Evolutionary conservation across 169 alveolate species (phyloP), one percentile per base, ranked within the genome.

Genomic region (Miamiensis avidus): DNA sequence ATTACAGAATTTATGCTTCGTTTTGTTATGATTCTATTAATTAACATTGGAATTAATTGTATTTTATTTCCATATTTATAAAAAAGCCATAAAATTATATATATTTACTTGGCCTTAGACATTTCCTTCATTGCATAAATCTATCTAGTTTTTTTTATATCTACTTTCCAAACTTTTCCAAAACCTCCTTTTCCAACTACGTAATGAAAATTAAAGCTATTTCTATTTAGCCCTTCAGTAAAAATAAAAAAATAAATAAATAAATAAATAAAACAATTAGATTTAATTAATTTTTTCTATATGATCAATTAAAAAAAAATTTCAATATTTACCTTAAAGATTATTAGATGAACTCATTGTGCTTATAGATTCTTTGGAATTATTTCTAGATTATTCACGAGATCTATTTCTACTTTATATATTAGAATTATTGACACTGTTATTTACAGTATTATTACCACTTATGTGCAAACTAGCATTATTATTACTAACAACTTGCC

Each of bases 101-200:
- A n/a, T 16, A 49, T 30, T 11, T 65, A 79, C 84, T 79, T 86
- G 32, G 93, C 88, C 91, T 95, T 95, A 34, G 89, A 84, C 97
- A 95, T 95, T 90, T 93, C 96, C 83, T 91, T 95, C 93, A 93
- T 88, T 0, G 96, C 97, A 82, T 74, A 94, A 49, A 31, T n/a
- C 65, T 77, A 30, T n/a, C 82, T 85, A 73, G 78, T 65, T 74
- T 89, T 88, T 73, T 86, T 90, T 65, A 86, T 74, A 29, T 91
- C 82, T 1, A 94, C 96, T 82, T 88, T 91, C 96, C 97, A 96
- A 25, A 96, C 98, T 84, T 91, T 93, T 26, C 97, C 98, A 82
- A 96, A 96, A 49, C 97, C 97, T 29, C 98, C 98, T 88, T 91
- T 88, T 31, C 98, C 97, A 29, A 96, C 89, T 15, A 90, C 86